A percentile compares a stretch with the other conserved stretches of the same genome.
Conservation (phyloP, 331 rosid species). For the Acacia pycnantha region DNA sequence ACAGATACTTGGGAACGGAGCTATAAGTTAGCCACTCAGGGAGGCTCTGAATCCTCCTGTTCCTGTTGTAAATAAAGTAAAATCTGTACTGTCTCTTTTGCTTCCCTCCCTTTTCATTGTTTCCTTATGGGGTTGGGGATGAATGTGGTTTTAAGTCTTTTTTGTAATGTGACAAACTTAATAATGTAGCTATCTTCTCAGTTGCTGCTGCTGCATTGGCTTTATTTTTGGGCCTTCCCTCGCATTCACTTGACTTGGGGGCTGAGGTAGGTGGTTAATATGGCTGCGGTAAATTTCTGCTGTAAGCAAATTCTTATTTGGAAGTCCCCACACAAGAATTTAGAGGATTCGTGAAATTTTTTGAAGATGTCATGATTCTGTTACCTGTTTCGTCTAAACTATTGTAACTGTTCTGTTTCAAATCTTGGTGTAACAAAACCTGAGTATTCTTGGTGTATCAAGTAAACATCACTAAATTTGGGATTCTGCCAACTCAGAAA, state of each 20-base stretch:
- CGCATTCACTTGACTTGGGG: background rate
- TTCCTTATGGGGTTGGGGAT: background rate
- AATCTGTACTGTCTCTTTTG: background rate
- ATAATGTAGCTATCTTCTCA: background rate
- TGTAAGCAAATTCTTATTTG: background rate
- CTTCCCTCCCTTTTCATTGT: background rate
- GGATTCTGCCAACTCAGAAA: background rate
- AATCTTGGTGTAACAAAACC: background rate
- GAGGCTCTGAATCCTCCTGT: slow-evolving; percentile 44
- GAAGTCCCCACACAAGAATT: background rate
- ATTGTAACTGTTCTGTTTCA: background rate
- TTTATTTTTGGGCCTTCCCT: background rate
- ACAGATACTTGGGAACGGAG: slow-evolving; percentile 78
- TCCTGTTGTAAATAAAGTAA: slow-evolving; percentile 57
- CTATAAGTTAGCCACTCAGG: slow-evolving; percentile 50
- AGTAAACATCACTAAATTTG: background rate
- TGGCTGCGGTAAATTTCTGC: background rate
- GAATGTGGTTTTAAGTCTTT: background rate
- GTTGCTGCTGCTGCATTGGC: background rate
- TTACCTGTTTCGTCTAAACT: background rate
- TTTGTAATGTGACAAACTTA: background rate
- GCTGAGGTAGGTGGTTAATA: background rate
- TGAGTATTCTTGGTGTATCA: background rate
- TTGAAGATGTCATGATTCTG: background rate
- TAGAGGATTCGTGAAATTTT: background rate